Conservation (phyloP, 148 eudicot species). For the Rhododendron ovatum region DNA sequence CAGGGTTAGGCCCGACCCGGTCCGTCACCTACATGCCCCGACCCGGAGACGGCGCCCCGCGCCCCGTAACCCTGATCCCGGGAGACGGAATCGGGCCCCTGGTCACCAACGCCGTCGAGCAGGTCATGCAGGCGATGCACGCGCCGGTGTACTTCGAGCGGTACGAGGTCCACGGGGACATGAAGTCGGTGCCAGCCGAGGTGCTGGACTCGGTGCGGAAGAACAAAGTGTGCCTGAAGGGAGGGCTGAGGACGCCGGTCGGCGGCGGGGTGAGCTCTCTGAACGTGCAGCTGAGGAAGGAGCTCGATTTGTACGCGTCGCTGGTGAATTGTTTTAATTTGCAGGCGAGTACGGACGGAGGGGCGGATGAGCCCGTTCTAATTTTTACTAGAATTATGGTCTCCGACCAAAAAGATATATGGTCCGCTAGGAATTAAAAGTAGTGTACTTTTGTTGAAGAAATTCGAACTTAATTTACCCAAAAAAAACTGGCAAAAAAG, state of each 20-base stretch:
- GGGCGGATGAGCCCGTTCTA: too few relatives aligned
- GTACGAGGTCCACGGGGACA: conserved; percentile 26
- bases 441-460: not conserved
- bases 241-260: conserved; percentile 29
- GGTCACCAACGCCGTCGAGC: conserved; percentile 31
- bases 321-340: conserved; percentile 26
- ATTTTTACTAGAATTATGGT: too few relatives aligned
- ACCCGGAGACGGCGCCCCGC: conserved; percentile 27
- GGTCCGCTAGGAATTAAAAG: not conserved
- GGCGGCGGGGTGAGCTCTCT: conserved; percentile 33
- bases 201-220: conserved; percentile 27
- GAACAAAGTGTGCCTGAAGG: conserved; percentile 34
- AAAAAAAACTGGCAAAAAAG: too few relatives aligned
- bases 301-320: conserved; percentile 28
- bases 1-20: not conserved
- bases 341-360: not conserved
- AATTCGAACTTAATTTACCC: too few relatives aligned
- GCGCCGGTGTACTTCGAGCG: conserved; percentile 31
- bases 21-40: conserved; percentile 32
- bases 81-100: conserved; percentile 38
- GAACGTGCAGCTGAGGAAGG: conserved; percentile 23
- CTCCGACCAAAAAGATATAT: not conserved
- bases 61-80: conserved; percentile 29
- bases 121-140: conserved; percentile 32
- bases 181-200: conserved; percentile 26